Conservation (phyloP, 257 asterid genomes). For the Solanum verrucosum region DNA sequence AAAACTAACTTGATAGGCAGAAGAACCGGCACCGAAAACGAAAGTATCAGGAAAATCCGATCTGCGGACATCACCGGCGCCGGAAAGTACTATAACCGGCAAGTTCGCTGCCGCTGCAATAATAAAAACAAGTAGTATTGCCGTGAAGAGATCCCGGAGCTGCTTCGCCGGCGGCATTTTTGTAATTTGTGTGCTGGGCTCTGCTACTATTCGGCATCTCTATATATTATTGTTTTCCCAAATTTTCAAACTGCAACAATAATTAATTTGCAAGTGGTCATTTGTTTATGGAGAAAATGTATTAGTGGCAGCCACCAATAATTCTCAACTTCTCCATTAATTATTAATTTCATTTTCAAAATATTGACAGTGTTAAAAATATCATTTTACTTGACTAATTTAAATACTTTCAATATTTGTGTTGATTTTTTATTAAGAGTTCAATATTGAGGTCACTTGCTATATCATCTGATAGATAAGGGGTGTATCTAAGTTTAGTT, state of each 20-base stretch:
- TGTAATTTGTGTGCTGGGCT: background rate
- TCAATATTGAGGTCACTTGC: too few relatives aligned
- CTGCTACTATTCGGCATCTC: background rate
- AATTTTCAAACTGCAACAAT: background rate
- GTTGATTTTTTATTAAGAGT: too few relatives aligned
- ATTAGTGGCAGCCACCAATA: background rate
- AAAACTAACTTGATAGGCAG: slow-evolving; percentile 11
- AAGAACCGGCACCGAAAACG: slow-evolving; percentile 13
- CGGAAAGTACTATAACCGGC: background rate
- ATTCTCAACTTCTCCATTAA: background rate
- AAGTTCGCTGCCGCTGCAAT: background rate
- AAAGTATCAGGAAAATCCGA: slow-evolving; percentile 11
- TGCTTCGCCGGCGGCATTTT: background rate
- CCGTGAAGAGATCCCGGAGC: background rate
- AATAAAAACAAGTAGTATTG: background rate
- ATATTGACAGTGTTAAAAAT: too few relatives aligned
- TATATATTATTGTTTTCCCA: background rate
- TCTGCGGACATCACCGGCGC: background rate
- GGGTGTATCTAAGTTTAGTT: too few relatives aligned
- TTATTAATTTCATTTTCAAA: too few relatives aligned
- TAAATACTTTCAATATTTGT: too few relatives aligned
- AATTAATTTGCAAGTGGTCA: background rate
- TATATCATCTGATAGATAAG: too few relatives aligned
- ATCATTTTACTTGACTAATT: too few relatives aligned
- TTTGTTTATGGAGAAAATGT: background rate